Conservation (phyloP, 192 early-diverging fungal genomes). For the Fimicolochytrium jonesii region DNA sequence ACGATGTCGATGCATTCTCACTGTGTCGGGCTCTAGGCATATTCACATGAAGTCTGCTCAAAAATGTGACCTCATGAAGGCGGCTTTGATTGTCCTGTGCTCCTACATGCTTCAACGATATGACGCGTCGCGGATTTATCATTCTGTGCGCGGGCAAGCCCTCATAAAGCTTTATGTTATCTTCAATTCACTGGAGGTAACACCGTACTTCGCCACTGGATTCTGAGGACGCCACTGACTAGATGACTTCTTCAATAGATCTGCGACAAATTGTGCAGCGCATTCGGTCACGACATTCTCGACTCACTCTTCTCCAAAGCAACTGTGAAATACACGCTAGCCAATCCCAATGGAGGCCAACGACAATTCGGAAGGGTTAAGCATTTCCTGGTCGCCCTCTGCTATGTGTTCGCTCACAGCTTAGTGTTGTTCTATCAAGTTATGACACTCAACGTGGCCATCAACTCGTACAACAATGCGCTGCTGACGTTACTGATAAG, state of each 20-base stretch:
- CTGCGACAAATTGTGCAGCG: conserved; percentile 87
- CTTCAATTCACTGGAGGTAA: conserved; percentile 89
- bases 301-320: conserved; percentile 89
- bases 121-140: conserved; percentile 89
- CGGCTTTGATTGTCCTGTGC: conserved; percentile 68
- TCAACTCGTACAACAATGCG: conserved; percentile 94
- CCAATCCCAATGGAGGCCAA: conserved; percentile 11
- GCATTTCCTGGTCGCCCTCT: conserved; percentile 70
- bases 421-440: conserved; percentile 92
- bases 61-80: conserved; percentile 88
- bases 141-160: conserved; percentile 91
- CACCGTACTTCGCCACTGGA: not conserved
- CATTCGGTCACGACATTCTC: conserved; percentile 91
- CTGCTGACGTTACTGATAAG: conserved; percentile 88
- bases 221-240: not conserved
- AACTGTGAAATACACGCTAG: conserved; percentile 39
- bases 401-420: conserved; percentile 86
- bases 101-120: conserved; percentile 73
- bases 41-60: conserved; percentile 66
- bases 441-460: conserved; percentile 92
- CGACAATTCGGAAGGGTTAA: conserved; percentile 37
- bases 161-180: conserved; percentile 97
- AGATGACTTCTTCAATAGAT: conserved; percentile 46
- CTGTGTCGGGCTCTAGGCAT: conserved; percentile 1
- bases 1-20: no score